Base-by-base conservation (phyloP, 305 asterid genomes). In the Fraxinus baroniana region DNA sequence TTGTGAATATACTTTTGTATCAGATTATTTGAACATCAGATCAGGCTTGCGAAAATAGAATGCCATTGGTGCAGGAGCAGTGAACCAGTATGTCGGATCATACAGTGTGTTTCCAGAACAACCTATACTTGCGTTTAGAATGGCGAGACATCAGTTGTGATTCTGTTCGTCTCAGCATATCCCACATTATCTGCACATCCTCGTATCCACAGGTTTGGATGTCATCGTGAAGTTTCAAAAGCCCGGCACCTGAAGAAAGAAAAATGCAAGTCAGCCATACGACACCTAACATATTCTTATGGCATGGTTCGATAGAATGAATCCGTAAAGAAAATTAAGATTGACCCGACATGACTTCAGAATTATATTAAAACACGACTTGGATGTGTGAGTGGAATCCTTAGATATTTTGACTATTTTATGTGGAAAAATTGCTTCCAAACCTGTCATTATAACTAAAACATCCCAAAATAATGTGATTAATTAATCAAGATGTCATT, bases 101-200 rank as follows among this genome's bases (percentile, higher is more conserved):
- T 0, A 84, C 75, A 35, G 90, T 82, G 78, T 88, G 87, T 87
- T 89, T 92, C 93, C 91, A 88, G 80, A 89, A 84, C 81, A 91
- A 89, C 10, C 93, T 49, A 49, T 83, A 86, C 87, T 90, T 93
- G 64, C 86, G 90, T 87, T 88, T 90, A 1, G 83, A 73, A 60
- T 87, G 92, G 81, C 26, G 86, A 39, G 94, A 73, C 70, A 86
- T 78, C 86, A 88, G 80, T 85, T 88, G 88, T 20, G 93, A 79
- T 60, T 95, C 98, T 0, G 91, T 87, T 85, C 87, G 87, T 80
- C 84, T 90, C 78, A 94, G 87, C 98, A 96, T 96, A 81, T 96
- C 97, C 99, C 99, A 96, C 99, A 96, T 96, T 66, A 94, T 93
- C 74, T 90, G 98, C 82, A 94, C 97, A 79, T 96, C 99, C 90